Percentiles rank a stretch among this genome's conserved stretches.
phyloP scores from a whole-genome alignment of 768 basidiomycete genomes.

The Mycena filopes region DNA sequence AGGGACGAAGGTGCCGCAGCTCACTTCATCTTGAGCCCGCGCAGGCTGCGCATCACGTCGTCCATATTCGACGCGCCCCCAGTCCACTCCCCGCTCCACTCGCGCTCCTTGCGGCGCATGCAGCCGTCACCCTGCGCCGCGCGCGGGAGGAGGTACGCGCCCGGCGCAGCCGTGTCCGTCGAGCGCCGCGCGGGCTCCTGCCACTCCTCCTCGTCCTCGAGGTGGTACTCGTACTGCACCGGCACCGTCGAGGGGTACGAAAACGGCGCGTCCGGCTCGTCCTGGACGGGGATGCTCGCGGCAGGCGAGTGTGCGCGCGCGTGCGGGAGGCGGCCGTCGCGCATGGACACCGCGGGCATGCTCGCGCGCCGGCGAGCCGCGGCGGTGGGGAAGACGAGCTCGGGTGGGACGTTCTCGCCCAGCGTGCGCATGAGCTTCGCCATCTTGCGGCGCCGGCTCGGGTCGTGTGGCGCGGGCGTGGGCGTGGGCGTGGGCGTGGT shows the following conservation, averaged over 20 bases:
- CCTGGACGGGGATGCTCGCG: background rate
- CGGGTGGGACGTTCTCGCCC: slow-evolving; percentile 56
- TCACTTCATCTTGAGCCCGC: slow-evolving; percentile 14
- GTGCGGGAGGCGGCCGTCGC: background rate
- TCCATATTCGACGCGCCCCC: slow-evolving; percentile 18
- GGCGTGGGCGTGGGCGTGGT: background rate
- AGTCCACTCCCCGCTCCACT: slow-evolving; percentile 29
- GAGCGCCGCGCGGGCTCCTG: background rate
- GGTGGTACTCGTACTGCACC: background rate
- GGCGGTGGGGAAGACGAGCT: slow-evolving; percentile 43
- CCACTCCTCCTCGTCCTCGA: no score
- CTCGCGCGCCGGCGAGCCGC: slow-evolving; percentile 20
- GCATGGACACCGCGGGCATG: slow-evolving; percentile 14
- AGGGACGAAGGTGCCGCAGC: no score
- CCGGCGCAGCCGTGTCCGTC: background rate
- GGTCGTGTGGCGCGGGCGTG: background rate
- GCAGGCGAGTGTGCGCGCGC: background rate
- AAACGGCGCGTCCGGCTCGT: background rate
- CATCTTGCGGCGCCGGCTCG: slow-evolving; percentile 49
- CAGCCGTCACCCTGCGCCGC: background rate
- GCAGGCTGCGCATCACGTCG: slow-evolving; percentile 23
- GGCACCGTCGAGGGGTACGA: slow-evolving; percentile 9
- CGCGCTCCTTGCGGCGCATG: slow-evolving; percentile 15
- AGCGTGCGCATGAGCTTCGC: slow-evolving; percentile 58
- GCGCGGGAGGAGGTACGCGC: background rate